Percentiles rank a stretch among this genome's conserved stretches.
Evolutionary conservation across 768 basidiomycete genomes (phyloP).

Genomic region (Serpula lacrymans): DNA sequence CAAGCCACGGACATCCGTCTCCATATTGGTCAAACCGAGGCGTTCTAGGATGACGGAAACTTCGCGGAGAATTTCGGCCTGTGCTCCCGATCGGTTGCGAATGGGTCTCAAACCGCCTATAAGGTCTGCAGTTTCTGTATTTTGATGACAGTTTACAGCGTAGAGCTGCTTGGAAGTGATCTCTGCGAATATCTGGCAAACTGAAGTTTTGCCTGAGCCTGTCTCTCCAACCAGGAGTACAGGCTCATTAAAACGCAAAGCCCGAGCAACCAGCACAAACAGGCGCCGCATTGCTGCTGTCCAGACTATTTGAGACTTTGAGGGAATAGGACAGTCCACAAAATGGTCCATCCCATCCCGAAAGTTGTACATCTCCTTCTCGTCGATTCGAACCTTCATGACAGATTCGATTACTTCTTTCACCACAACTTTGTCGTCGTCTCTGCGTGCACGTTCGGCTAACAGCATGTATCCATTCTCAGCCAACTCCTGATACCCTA

Average conservation of each 20-base stretch:
- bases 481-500: conserved; percentile 89
- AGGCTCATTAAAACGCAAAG: conserved; percentile 88
- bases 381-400: conserved; percentile 86
- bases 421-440: conserved; percentile 84
- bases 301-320: conserved; percentile 69
- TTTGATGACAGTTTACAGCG: conserved; percentile 93
- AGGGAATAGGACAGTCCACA: conserved; percentile 53
- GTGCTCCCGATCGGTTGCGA: conserved; percentile 62
- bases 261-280: conserved; percentile 80
- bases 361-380: conserved; percentile 62
- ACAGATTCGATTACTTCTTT: conserved; percentile 89
- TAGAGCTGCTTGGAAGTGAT: conserved; percentile 57
- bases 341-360: too few species aligned
- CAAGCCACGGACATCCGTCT: conserved; percentile 23
- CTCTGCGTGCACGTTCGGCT: conserved; percentile 81
- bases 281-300: conserved; percentile 90
- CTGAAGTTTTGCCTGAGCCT: conserved; percentile 95
- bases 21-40: conserved; percentile 31
- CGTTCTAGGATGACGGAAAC: conserved; percentile 38
- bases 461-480: conserved; percentile 97
- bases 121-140: conserved; percentile 96
- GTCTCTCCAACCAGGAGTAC: conserved; percentile 96
- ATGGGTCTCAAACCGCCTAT: conserved; percentile 91
- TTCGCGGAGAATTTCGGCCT: conserved; percentile 48
- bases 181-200: conserved; percentile 86